Percentiles rank a stretch among this genome's conserved stretches.
These are phyloP conservation scores for Lunasporangiospora selenospora DNA, from an alignment of 192 early-diverging fungal species.

Conservation along the genomic window DNA sequence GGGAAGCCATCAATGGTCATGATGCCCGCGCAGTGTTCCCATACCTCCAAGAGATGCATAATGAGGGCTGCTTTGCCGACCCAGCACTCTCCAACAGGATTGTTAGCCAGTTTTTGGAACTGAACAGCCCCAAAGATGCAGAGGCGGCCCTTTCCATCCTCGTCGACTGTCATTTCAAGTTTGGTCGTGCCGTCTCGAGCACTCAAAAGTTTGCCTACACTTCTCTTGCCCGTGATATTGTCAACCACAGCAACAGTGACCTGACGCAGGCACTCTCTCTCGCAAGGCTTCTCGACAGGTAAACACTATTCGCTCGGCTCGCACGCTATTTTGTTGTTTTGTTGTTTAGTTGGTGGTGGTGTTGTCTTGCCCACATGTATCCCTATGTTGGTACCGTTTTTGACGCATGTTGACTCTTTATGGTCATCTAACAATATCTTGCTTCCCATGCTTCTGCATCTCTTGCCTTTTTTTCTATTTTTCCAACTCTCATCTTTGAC, in stretches of 20 bases:
- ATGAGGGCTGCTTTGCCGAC: conserved; percentile 38
- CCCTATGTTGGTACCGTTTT: no score
- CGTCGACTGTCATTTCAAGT: conserved; percentile 27
- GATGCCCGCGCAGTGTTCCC: conserved; percentile 31
- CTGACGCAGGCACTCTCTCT: conserved; percentile 36
- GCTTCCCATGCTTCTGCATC: neutral
- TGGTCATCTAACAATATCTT: neutral
- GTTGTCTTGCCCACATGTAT: no score
- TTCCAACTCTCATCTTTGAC: neutral
- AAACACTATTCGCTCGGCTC: no score
- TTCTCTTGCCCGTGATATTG: conserved; percentile 38
- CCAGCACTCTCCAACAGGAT: conserved; percentile 26
- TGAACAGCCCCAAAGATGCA: conserved; percentile 37
- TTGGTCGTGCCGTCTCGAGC: conserved; percentile 17
- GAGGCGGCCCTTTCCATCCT: conserved; percentile 39
- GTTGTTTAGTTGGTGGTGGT: neutral
- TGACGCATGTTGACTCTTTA: neutral
- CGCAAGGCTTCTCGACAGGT: conserved; percentile 38
- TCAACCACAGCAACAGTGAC: conserved; percentile 43
- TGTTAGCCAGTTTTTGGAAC: conserved; percentile 30
- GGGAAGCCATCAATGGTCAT: conserved; percentile 37
- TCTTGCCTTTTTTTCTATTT: neutral
- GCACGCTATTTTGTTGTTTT: neutral
- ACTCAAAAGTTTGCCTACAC: conserved; percentile 31
- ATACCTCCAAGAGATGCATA: conserved; percentile 31